These are phyloP conservation scores for Diospyros kaki DNA, from an alignment of 148 eudicot species.

Conservation along the genomic window DNA sequence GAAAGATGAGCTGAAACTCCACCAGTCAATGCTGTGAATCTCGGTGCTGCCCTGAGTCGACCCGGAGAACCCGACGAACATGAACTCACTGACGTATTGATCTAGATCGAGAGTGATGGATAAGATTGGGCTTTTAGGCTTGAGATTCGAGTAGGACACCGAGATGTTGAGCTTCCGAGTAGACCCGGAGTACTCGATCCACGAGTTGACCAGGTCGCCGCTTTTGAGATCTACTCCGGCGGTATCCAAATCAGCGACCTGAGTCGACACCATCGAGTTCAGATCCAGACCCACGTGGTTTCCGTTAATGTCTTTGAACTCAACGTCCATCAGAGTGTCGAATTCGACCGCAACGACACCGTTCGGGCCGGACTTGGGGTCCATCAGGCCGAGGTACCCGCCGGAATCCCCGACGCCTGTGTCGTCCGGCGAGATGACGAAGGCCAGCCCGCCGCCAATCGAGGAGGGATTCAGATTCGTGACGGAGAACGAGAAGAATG, in stretches of 20 bases:
- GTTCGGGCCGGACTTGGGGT: constrained; percentile 18
- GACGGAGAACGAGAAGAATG: constrained; percentile 68
- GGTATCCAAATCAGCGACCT: constrained; percentile 46
- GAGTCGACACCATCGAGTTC: constrained; percentile 46
- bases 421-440: constrained; percentile 52
- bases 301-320: constrained; percentile 65
- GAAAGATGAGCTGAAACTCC: constrained; percentile 75
- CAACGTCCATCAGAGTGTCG: constrained; percentile 82
- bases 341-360: constrained; percentile 72
- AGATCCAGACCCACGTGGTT: constrained; percentile 89
- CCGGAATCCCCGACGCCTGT: constrained; percentile 48
- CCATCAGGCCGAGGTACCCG: constrained; percentile 40
- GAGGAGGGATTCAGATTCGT: constrained; percentile 67
- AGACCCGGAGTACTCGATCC: constrained; percentile 74
- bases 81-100: constrained; percentile 41
- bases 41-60: constrained; percentile 96
- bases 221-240: constrained; percentile 65
- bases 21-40: constrained; percentile 69
- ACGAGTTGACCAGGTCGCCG: constrained; percentile 65
- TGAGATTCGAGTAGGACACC: constrained; percentile 69
- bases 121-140: constrained; percentile 54
- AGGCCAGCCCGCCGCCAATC: constrained; percentile 80
- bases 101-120: constrained; percentile 40
- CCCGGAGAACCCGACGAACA: constrained; percentile 80
- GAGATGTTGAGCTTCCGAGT: constrained; percentile 33